A percentile compares a stretch with the other conserved stretches of the same genome.
phyloP scores from a whole-genome alignment of 2,329 filamentous ascomycete species.

The Dothistroma septosporum region DNA sequence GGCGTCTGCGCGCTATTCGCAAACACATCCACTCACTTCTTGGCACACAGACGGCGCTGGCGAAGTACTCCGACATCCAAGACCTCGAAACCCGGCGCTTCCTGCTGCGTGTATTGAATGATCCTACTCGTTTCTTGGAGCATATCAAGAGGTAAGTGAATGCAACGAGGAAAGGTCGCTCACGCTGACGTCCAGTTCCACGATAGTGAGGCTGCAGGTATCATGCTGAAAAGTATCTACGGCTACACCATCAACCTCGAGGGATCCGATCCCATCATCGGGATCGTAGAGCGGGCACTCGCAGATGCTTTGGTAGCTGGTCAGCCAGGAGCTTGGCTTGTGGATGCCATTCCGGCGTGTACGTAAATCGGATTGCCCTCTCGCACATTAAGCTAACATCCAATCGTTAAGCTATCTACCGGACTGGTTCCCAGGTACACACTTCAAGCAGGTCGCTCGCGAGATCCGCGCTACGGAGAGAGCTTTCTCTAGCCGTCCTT shows the following conservation, averaged over 20 bases:
- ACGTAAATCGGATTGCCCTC: background rate
- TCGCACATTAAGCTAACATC: background rate
- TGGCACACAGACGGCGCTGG: slow-evolving; percentile 40
- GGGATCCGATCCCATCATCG: slow-evolving; percentile 42
- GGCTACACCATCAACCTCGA: slow-evolving; percentile 45
- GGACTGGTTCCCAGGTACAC: slow-evolving; percentile 44
- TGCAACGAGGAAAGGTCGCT: background rate
- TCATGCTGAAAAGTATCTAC: slow-evolving; percentile 46
- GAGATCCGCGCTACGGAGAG: slow-evolving; percentile 34
- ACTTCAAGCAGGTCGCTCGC: slow-evolving; percentile 43
- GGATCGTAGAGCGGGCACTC: slow-evolving; percentile 41
- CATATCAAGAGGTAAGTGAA: slow-evolving; percentile 38
- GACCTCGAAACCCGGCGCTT: slow-evolving; percentile 46
- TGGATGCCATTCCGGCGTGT: slow-evolving; percentile 45
- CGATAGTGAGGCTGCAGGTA: slow-evolving; percentile 34
- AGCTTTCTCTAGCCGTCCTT: slow-evolving; percentile 39
- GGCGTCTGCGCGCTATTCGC: slow-evolving; percentile 35
- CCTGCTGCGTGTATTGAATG: slow-evolving; percentile 39
- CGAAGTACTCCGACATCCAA: slow-evolving; percentile 42
- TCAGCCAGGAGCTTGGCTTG: slow-evolving; percentile 43
- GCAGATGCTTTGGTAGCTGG: slow-evolving; percentile 39
- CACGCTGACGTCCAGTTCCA: background rate
- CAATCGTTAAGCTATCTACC: slow-evolving; percentile 39
- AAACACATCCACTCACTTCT: slow-evolving; percentile 46
- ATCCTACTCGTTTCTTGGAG: slow-evolving; percentile 37